Evolutionary conservation across 192 early-diverging fungal genomes (phyloP).

Genomic region (Irineochytrium annulatum): DNA sequence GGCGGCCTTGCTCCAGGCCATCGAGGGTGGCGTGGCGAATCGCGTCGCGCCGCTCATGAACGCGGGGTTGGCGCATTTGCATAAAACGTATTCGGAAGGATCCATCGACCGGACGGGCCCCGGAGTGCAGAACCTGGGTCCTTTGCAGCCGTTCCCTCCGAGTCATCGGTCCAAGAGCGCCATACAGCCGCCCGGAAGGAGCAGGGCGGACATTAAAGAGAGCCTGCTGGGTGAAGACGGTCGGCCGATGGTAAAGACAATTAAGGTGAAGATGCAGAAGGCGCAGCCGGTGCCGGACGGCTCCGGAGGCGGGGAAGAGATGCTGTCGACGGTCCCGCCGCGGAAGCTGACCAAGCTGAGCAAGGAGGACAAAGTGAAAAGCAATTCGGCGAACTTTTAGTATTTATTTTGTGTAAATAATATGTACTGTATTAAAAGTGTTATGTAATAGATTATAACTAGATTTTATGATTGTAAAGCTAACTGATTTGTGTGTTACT

Average conservation of each 20-base stretch:
- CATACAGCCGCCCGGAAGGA: neutral
- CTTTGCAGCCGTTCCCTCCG: too few relatives aligned
- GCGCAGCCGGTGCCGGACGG: neutral
- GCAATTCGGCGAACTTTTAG: too few relatives aligned
- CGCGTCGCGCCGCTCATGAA: neutral
- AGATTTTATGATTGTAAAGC: too few relatives aligned
- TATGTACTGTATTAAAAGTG: too few relatives aligned
- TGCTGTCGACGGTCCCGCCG: neutral
- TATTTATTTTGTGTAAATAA: too few relatives aligned
- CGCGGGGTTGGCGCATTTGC: neutral
- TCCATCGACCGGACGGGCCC: too few relatives aligned
- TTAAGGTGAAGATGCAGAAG: slow-evolving; percentile 13
- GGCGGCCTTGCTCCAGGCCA: neutral
- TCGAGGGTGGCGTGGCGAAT: neutral
- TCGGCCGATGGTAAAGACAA: neutral
- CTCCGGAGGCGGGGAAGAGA: neutral
- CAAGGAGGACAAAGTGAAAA: too few relatives aligned
- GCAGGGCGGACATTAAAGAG: neutral
- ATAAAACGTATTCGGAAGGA: neutral
- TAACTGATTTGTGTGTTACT: too few relatives aligned
- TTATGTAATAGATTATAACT: too few relatives aligned
- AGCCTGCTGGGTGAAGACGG: neutral
- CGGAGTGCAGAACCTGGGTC: too few relatives aligned
- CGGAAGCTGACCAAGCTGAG: neutral
- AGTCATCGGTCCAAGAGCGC: too few relatives aligned